Conservation (phyloP, 1,284 basidiomycete genomes). For the Apiotrichum veenhuisii region DNA sequence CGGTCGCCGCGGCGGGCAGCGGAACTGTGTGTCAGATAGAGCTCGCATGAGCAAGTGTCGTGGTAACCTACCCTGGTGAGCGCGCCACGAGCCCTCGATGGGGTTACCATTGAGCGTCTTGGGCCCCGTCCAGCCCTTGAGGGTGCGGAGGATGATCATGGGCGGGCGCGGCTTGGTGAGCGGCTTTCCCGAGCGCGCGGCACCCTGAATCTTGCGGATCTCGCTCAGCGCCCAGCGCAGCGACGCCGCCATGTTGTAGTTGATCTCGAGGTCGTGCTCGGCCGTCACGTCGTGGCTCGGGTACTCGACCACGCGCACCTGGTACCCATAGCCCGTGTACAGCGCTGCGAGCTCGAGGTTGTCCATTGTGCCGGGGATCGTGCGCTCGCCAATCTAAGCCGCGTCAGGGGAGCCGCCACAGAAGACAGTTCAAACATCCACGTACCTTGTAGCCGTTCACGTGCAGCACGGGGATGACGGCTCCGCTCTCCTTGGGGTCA, state of each 20-base stretch:
- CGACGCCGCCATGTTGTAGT: constrained; percentile 63
- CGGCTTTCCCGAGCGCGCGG: constrained; percentile 79
- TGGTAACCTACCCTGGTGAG: constrained; percentile 43
- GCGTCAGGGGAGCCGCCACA: no score
- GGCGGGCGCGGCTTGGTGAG: constrained; percentile 77
- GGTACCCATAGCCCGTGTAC: constrained; percentile 70
- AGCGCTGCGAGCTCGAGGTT: constrained; percentile 60
- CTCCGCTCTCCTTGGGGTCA: constrained; percentile 84
- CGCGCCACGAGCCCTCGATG: constrained; percentile 66
- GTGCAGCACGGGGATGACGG: constrained; percentile 81
- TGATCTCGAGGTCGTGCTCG: constrained; percentile 43
- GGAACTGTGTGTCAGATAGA: constrained; percentile 56
- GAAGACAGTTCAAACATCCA: constrained; percentile 53
- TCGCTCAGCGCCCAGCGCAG: constrained; percentile 77
- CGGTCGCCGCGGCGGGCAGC: constrained; percentile 64
- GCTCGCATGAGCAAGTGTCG: constrained; percentile 9
- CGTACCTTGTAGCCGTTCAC: constrained; percentile 57
- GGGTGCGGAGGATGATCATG: constrained; percentile 73
- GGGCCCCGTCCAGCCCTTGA: constrained; percentile 74
- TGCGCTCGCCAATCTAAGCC: constrained; percentile 77
- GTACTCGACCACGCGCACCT: constrained; percentile 76
- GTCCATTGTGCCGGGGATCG: constrained; percentile 86
- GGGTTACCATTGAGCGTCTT: constrained; percentile 62
- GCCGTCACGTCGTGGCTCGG: constrained; percentile 53
- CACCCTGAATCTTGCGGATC: constrained; percentile 69